A percentile compares a stretch with the other conserved stretches of the same genome.
phyloP scores from a whole-genome alignment of 2,329 filamentous ascomycete genomes.

The Trichoderma asperellum region DNA sequence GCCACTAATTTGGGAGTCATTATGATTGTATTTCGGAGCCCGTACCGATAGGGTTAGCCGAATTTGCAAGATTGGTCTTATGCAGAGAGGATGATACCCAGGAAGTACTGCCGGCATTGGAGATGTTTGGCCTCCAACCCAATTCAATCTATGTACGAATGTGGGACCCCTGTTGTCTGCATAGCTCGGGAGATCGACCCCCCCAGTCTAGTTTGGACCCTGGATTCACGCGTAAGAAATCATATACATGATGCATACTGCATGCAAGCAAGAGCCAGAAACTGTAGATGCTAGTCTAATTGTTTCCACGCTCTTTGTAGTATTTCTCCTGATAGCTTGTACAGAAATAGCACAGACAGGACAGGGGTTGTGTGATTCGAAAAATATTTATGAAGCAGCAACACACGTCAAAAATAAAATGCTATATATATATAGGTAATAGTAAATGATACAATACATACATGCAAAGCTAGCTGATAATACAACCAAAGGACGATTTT shows the following conservation, averaged over 20 bases:
- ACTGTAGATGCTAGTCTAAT: not conserved
- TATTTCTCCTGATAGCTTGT: not conserved
- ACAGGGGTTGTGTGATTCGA: too few relatives aligned
- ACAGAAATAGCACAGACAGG: not conserved
- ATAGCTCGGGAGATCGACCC: not conserved
- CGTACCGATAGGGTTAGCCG: not conserved
- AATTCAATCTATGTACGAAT: not conserved
- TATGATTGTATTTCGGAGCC: too few relatives aligned
- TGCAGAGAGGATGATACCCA: not conserved
- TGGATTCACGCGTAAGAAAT: not conserved
- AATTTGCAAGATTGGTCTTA: not conserved
- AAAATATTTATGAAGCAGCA: too few relatives aligned
- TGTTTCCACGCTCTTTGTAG: not conserved
- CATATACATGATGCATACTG: not conserved
- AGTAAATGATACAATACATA: not conserved
- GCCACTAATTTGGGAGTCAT: too few relatives aligned
- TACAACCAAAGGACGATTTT: not conserved
- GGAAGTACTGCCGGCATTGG: not conserved
- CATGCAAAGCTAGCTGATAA: not conserved
- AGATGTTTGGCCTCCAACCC: not conserved
- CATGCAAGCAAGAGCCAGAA: constrained; percentile 1
- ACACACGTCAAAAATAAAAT: not conserved
- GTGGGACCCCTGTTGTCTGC: not conserved
- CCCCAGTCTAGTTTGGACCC: not conserved
- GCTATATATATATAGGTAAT: not conserved